phyloP scores from a whole-genome alignment of 2,329 filamentous ascomycete species.

The Zalaria sp. region DNA sequence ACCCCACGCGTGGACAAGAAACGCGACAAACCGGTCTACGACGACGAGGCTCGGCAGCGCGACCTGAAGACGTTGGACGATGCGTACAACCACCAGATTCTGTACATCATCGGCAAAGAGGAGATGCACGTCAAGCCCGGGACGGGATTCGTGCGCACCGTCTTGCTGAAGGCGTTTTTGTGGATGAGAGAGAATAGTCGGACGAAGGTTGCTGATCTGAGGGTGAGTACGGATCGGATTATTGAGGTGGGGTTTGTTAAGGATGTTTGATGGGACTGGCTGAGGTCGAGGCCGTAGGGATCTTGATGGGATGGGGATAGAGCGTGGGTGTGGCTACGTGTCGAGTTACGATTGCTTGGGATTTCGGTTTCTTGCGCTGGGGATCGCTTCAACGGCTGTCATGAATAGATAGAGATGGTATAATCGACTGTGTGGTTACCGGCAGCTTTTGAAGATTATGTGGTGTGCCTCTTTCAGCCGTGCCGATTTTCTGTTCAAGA shows the following conservation, averaged over 20 bases:
- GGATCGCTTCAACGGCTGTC: no score
- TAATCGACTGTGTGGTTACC: no score
- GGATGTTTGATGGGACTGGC: no score
- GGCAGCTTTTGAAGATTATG: no score
- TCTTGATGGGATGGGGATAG: no score
- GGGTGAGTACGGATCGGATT: conserved; percentile 44
- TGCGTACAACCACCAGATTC: conserved; percentile 8
- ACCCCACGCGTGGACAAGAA: neutral
- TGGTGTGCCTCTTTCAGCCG: no score
- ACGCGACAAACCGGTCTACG: neutral
- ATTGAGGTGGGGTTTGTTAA: conserved; percentile 54
- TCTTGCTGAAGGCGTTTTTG: conserved; percentile 42
- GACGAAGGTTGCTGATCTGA: conserved; percentile 50
- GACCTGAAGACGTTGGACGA: conserved; percentile 8
- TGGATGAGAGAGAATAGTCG: conserved; percentile 53
- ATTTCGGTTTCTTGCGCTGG: no score
- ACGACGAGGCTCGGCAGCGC: conserved; percentile 1
- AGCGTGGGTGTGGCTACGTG: no score
- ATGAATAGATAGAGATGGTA: no score
- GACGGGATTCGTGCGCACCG: conserved; percentile 28
- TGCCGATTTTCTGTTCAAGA: no score
- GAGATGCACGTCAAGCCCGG: conserved; percentile 13
- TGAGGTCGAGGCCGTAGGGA: no score
- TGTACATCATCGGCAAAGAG: conserved; percentile 15
- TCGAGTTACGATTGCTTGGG: no score